Conservation (phyloP, 83 land plant genomes). For the Thuja plicata region DNA sequence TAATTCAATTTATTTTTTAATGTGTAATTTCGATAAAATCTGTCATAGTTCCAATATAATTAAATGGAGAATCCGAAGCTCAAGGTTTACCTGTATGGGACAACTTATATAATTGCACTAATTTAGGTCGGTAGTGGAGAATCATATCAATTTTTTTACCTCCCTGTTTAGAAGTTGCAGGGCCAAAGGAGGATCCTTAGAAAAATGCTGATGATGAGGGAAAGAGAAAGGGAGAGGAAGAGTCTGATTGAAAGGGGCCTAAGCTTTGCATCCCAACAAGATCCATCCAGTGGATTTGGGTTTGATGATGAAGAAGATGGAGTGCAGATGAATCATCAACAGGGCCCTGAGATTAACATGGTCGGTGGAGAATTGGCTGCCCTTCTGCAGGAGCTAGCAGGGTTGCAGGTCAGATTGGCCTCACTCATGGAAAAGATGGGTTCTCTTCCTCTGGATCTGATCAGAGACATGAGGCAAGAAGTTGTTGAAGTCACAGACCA, state of each 20-base stretch:
- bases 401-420: constrained; percentile 12
- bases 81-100: too few relatives aligned
- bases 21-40: too few relatives aligned
- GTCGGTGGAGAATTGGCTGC: constrained; percentile 10
- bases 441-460: constrained; percentile 17
- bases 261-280: constrained; percentile 11
- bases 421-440: constrained; percentile 17
- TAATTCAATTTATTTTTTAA: too few relatives aligned
- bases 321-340: not conserved
- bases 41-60: too few relatives aligned
- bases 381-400: constrained; percentile 13
- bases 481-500: constrained; percentile 18
- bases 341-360: not conserved
- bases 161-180: not conserved
- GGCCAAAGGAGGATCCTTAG: not conserved
- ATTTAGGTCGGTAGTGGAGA: not conserved
- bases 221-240: constrained; percentile 18
- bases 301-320: constrained; percentile 6
- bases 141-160: not conserved
- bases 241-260: constrained; percentile 10
- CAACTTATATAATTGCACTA: not conserved
- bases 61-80: not conserved
- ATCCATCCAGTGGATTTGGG: not conserved
- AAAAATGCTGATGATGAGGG: constrained; percentile 3
- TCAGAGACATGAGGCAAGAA: constrained; percentile 16